Evolutionary conservation across 1,284 basidiomycete species (phyloP), one percentile per base, ranked within the genome.

Genomic region (Mrakiaceae sp.): DNA sequence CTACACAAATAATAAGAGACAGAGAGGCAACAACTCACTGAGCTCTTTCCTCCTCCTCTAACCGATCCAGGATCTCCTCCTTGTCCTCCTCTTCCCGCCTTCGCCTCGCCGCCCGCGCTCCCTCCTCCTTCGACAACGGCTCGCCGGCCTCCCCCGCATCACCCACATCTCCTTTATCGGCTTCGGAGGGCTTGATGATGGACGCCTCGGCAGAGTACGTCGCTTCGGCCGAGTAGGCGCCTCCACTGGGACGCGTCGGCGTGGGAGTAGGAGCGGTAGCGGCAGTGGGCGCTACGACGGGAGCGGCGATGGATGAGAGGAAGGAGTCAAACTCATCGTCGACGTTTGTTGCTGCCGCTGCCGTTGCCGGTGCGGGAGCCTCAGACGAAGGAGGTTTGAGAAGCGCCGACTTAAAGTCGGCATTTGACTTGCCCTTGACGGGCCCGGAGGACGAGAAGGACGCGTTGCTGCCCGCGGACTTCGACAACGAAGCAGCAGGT

Each of bases 311-410:
- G 43, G 60, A 62, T 27, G 60, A 53, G 9, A 62, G 39, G 51
- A 62, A 62, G 3, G 51, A 53, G 52, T 62, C 60, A 12, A 62
- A 48, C 52, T 62, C 60, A 43, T 50, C 60, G 47, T 62, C 60
- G 3, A 62, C 60, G 11, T 12, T 54, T 12, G 50, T n/a, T 10
- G 50, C n/a, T 8, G 42, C 42, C n/a, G 16, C 49, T 46, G 60
- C 14, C n/a, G 43, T 42, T 52, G 60, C 10, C 11, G 40, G 6
- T 44, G 14, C 39, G 12, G 60, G 27, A n/a, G 39, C 52, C 9
- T 42, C 43, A 12, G 42, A 27, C 27, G 27, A 27, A 27, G 27
- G 27, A 27, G 27, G 27, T 1, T 27, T 27, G 27, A 27, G 27
- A 27, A 27, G 27, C 27, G 27, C 27, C 27, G 27, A 27, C 27